Evolutionary conservation across 164 flowering plant species (phyloP).

Genomic region (Vitis labrusca): DNA sequence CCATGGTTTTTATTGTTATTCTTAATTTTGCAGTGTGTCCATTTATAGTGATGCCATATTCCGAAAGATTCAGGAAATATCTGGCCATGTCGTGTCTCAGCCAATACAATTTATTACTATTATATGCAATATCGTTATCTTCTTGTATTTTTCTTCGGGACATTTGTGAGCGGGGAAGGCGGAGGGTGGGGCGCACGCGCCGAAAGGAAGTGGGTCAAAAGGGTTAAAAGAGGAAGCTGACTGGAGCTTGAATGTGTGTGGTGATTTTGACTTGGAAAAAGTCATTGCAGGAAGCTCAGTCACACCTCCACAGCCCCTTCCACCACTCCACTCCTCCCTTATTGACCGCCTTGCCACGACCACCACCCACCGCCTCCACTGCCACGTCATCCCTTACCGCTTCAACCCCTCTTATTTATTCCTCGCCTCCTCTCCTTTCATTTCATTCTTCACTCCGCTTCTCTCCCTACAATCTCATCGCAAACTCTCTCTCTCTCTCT

Average conservation of each 20-base stretch:
- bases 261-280: conserved; percentile 19
- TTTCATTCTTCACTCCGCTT: background rate
- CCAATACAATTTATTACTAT: background rate
- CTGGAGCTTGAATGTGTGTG: background rate
- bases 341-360: conserved; percentile 33
- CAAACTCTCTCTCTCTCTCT: background rate
- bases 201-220: background rate
- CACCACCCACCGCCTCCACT: conserved; percentile 5
- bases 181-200: background rate
- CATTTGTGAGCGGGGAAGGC: too few relatives aligned
- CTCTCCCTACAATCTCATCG: background rate
- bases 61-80: too few relatives aligned
- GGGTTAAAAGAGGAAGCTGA: background rate
- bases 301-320: conserved; percentile 3
- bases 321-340: background rate
- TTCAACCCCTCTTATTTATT: background rate
- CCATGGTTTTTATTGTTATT: too few relatives aligned
- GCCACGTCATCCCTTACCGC: background rate
- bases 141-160: too few relatives aligned
- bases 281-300: conserved; percentile 2
- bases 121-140: too few relatives aligned
- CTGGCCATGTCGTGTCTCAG: background rate
- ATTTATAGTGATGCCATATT: too few relatives aligned
- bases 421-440: conserved; percentile 2
- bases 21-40: too few relatives aligned